These are phyloP conservation scores for Coffea canephora DNA, from an alignment of 257 asterid genomes.

Conservation along the genomic window DNA sequence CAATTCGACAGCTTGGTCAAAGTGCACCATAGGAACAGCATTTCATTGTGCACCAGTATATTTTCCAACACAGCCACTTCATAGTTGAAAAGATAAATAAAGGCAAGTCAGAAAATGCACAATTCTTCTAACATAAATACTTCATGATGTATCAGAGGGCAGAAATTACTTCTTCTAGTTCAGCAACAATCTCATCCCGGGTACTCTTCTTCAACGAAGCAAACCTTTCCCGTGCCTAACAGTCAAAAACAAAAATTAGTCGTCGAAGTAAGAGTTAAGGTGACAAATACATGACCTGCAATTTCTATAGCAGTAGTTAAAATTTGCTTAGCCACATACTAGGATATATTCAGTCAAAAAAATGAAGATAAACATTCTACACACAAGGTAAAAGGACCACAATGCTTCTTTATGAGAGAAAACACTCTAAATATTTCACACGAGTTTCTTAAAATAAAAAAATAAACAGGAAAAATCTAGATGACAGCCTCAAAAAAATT, in stretches of 20 bases:
- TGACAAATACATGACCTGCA: background rate
- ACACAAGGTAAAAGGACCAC: background rate
- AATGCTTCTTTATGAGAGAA: background rate
- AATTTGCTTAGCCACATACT: background rate
- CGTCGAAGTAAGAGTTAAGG: background rate
- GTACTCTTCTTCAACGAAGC: slow-evolving; percentile 83
- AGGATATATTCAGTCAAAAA: background rate
- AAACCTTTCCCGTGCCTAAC: slow-evolving; percentile 86
- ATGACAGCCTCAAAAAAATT: background rate
- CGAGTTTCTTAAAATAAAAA: background rate
- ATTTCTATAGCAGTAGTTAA: background rate
- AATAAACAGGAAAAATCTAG: background rate
- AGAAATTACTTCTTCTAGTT: slow-evolving; percentile 74
- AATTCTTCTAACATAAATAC: background rate
- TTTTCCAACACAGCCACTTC: background rate
- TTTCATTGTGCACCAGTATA: background rate
- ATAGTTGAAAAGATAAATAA: background rate
- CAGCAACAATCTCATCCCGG: slow-evolving; percentile 83
- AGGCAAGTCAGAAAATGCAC: background rate
- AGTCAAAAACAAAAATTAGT: slow-evolving; percentile 8
- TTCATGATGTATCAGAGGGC: slow-evolving; percentile 10
- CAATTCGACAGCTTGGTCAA: background rate
- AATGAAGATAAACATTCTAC: background rate
- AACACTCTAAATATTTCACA: background rate
- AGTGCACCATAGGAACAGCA: background rate